These are phyloP conservation scores for Grosmannia huntii DNA, from an alignment of 2,329 filamentous ascomycete species.

Conservation along the genomic window DNA sequence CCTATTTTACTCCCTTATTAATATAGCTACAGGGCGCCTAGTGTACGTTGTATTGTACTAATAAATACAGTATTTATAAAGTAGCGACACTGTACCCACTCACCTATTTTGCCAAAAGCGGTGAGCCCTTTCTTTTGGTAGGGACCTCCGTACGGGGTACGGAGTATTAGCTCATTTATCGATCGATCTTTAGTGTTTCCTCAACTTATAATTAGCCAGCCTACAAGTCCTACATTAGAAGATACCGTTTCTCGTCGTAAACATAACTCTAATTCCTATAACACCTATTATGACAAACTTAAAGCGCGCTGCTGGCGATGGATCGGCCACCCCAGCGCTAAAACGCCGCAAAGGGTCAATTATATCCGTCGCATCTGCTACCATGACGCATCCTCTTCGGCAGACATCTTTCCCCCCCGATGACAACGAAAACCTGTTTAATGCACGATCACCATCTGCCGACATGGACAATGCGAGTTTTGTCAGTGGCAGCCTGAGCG, in stretches of 20 bases:
- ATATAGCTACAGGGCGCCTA: too few relatives aligned
- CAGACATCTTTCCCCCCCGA: slow-evolving; percentile 72
- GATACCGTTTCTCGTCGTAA: slow-evolving; percentile 28
- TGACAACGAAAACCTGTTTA: slow-evolving; percentile 38
- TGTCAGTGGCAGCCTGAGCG: slow-evolving; percentile 46
- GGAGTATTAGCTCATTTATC: too few relatives aligned
- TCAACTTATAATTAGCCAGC: not conserved
- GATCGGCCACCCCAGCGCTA: slow-evolving; percentile 31
- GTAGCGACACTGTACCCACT: too few relatives aligned
- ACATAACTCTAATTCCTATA: slow-evolving; percentile 46
- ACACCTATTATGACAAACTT: slow-evolving; percentile 40
- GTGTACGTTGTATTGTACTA: too few relatives aligned
- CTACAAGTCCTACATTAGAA: not conserved
- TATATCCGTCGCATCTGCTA: slow-evolving; percentile 40
- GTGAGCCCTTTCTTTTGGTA: too few relatives aligned
- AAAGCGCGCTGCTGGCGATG: slow-evolving; percentile 48
- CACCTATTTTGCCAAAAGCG: too few relatives aligned
- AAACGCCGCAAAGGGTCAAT: slow-evolving; percentile 63
- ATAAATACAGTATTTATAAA: too few relatives aligned
- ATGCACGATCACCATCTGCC: slow-evolving; percentile 51
- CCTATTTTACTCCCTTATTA: too few relatives aligned
- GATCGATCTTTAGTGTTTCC: not conserved
- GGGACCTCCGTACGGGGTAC: too few relatives aligned
- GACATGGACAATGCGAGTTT: slow-evolving; percentile 49
- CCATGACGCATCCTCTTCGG: slow-evolving; percentile 53